phyloP scores from a whole-genome alignment of 148 eudicot genomes.

The Pouteria glomerata region DNA sequence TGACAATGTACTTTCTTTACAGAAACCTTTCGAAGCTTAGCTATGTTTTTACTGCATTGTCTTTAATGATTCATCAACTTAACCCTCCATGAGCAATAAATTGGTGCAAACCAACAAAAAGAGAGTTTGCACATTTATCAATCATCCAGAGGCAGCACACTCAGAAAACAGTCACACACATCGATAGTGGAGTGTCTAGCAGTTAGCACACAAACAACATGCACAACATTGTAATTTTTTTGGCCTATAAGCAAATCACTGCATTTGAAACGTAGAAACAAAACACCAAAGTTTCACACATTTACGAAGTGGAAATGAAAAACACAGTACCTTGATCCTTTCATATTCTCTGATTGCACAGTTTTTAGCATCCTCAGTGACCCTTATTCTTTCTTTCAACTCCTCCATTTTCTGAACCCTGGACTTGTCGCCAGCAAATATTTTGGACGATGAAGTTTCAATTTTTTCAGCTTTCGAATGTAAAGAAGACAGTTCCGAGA shows the following conservation, averaged over 20 bases:
- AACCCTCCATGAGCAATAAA: too few species aligned
- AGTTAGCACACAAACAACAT: conserved; percentile 6
- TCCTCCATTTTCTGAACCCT: conserved; percentile 63
- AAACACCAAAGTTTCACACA: not conserved
- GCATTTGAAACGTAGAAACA: not conserved
- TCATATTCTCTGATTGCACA: conserved; percentile 77
- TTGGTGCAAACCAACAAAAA: too few species aligned
- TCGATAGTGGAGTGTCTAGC: not conserved
- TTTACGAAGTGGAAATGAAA: not conserved
- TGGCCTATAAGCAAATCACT: not conserved
- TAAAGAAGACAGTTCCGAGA: conserved; percentile 69
- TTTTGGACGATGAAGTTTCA: conserved; percentile 62
- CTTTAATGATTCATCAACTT: too few species aligned
- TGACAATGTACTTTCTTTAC: too few species aligned
- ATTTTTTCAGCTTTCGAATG: conserved; percentile 57
- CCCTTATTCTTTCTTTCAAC: conserved; percentile 63
- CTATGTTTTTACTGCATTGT: too few species aligned
- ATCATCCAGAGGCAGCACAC: not conserved
- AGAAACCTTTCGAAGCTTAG: too few species aligned
- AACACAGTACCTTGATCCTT: conserved; percentile 71
- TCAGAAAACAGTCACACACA: not conserved
- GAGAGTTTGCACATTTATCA: too few species aligned
- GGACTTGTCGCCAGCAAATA: conserved; percentile 66
- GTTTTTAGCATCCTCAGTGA: conserved; percentile 83
- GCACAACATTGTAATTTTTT: not conserved